These are phyloP conservation scores for Lipomyces chichibuensis DNA, from an alignment of 805 yeast species.

Conservation along the genomic window DNA sequence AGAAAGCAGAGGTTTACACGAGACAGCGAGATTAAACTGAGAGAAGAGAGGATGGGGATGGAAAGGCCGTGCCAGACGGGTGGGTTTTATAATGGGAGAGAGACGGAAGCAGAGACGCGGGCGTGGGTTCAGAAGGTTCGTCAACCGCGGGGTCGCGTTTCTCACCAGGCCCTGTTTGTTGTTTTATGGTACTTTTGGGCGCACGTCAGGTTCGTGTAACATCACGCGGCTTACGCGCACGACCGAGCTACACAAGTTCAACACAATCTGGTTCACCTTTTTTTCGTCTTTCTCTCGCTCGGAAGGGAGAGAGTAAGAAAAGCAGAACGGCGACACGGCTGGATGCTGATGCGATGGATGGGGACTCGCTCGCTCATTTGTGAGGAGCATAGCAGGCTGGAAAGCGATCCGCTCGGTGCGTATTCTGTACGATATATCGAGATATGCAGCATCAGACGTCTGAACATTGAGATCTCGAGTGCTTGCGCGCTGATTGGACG, in stretches of 20 bases:
- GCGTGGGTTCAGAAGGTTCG: slow-evolving; percentile 1
- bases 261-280: not conserved
- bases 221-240: not conserved
- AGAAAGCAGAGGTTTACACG: no score
- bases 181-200: slow-evolving; percentile 1
- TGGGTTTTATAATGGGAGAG: not conserved
- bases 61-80: not conserved
- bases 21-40: not conserved
- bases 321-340: no score
- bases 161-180: not conserved
- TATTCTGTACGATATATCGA: no score
- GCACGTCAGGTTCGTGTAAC: not conserved
- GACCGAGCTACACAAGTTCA: not conserved
- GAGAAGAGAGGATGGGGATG: not conserved
- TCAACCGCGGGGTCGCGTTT: not conserved
- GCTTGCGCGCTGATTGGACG: not conserved
- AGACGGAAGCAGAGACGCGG: slow-evolving; percentile 3
- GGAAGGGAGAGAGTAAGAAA: no score
- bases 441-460: not conserved
- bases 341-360: no score
- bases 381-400: no score
- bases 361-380: no score
- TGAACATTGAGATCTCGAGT: not conserved
- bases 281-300: no score
- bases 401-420: no score